A percentile compares a stretch with the other conserved stretches of the same genome.
Conservation (phyloP, 2,329 filamentous ascomycete genomes). For the Penicillium palitans region DNA sequence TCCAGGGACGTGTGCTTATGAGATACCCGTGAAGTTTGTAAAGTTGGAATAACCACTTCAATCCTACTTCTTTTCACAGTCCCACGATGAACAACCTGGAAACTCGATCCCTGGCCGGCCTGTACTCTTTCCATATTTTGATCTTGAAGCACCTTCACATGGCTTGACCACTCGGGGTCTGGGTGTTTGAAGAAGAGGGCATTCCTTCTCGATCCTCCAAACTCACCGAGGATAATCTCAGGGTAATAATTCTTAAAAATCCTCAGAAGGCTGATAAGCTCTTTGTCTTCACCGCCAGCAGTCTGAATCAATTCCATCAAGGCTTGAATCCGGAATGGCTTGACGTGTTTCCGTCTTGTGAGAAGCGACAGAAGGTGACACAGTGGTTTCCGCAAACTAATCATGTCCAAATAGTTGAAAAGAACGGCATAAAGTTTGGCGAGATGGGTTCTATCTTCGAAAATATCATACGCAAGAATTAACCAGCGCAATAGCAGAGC, state of each 20-base stretch:
- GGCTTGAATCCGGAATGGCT: constrained; percentile 77
- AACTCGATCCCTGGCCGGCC: constrained; percentile 53
- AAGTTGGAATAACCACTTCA: constrained; percentile 60
- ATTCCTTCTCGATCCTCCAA: constrained; percentile 47
- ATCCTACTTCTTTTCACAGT: constrained; percentile 52
- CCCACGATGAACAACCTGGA: constrained; percentile 62
- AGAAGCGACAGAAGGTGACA: constrained; percentile 78
- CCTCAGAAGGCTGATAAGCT: constrained; percentile 70
- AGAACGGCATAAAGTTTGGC: constrained; percentile 72
- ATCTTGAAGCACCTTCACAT: constrained; percentile 68
- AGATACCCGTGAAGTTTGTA: constrained; percentile 72
- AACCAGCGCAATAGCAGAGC: constrained; percentile 74
- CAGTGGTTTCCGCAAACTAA: constrained; percentile 67
- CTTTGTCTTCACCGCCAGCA: constrained; percentile 67
- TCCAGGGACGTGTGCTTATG: constrained; percentile 63
- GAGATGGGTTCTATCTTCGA: constrained; percentile 64
- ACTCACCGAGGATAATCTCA: constrained; percentile 77
- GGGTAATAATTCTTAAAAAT: constrained; percentile 92
- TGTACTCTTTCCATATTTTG: constrained; percentile 47
- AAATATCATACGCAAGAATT: constrained; percentile 69
- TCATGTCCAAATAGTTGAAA: constrained; percentile 80
- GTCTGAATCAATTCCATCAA: constrained; percentile 56
- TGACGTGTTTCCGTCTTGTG: constrained; percentile 78
- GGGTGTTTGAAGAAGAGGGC: constrained; percentile 59
- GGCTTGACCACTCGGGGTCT: constrained; percentile 71